Conservation (phyloP, 2,329 filamentous ascomycete species). For the Botrytis fragariae region DNA sequence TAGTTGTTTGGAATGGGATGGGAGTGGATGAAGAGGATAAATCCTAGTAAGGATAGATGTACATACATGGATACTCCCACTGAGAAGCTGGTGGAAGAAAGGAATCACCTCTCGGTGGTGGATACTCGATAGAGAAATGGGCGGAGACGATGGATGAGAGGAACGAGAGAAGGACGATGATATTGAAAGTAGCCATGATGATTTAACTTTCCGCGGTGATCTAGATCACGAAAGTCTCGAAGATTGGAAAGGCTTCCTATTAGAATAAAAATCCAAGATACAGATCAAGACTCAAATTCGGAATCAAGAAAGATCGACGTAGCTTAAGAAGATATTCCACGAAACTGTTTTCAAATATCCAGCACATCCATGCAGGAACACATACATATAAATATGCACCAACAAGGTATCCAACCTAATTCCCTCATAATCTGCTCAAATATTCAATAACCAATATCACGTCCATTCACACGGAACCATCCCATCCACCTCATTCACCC, state of each 20-base stretch:
- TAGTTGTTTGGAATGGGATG: too few relatives aligned
- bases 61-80: conserved; percentile 21
- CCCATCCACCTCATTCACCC: neutral
- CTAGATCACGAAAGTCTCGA: too few relatives aligned
- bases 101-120: conserved; percentile 15
- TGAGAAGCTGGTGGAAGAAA: conserved; percentile 22
- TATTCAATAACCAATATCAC: neutral
- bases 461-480: neutral
- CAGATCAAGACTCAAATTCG: neutral
- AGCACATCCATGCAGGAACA: neutral
- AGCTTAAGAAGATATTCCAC: neutral
- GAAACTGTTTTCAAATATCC: too few relatives aligned
- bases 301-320: neutral
- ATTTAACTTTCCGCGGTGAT: neutral
- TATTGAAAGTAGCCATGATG: neutral
- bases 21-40: too few relatives aligned
- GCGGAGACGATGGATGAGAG: conserved; percentile 17
- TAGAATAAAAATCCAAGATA: neutral
- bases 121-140: conserved; percentile 21
- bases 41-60: neutral
- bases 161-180: neutral
- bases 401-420: neutral
- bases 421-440: conserved; percentile 17
- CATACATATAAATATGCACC: too few relatives aligned
- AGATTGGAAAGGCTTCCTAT: neutral